Evolutionary conservation across 164 flowering plant species (phyloP), one percentile per base, ranked within the genome.

Genomic region (Annona squamosa): DNA sequence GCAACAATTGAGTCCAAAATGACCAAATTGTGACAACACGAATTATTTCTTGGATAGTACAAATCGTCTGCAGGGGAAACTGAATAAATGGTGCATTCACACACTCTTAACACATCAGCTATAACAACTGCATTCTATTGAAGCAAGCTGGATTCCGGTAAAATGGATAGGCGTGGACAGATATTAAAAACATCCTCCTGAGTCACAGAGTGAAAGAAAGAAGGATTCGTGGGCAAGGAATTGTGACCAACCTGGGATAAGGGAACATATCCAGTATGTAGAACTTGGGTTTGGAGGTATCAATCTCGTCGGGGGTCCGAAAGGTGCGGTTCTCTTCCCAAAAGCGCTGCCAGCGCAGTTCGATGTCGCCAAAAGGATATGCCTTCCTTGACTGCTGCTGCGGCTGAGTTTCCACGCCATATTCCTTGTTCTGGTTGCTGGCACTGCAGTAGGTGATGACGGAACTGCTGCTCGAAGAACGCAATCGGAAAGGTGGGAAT

Each of bases 231-330:
- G 68, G 70, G 46, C 10, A 26, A 46, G 56, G 42, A 45, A 5
- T 52, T 52, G 59, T 52, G 6, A 46, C 56, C 6, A 7, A 94
- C 99, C 99, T 95, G 67, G 99, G 99, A 79, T 95, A 95, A 71
- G 99, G 99, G 80, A 95, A 95, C 99, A 95, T 95, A 78, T 95
- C 99, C 59, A 95, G 98, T 63, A 93, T 95, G 73, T 95, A 95
- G 78, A 77, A 95, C 78, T 95, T 95, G 46, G 99, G 99, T 71
- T 92, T 95, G 10, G 95, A 86, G 2, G 85, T 82, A 74, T 95
- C 99, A 59, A 95, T 73, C 52, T 92, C 96, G 71, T 95, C 98
- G 0, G 96, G 96, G 52, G 96, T 93, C 65, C 87, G 72, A 72
- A 95, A 95, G 63, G 98, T 95, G 6, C 81, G 82, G 71, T 88